A percentile compares a stretch with the other conserved stretches of the same genome.
phyloP scores from a whole-genome alignment of 495 filamentous ascomycete genomes.

The Penicillium maclennaniae region DNA sequence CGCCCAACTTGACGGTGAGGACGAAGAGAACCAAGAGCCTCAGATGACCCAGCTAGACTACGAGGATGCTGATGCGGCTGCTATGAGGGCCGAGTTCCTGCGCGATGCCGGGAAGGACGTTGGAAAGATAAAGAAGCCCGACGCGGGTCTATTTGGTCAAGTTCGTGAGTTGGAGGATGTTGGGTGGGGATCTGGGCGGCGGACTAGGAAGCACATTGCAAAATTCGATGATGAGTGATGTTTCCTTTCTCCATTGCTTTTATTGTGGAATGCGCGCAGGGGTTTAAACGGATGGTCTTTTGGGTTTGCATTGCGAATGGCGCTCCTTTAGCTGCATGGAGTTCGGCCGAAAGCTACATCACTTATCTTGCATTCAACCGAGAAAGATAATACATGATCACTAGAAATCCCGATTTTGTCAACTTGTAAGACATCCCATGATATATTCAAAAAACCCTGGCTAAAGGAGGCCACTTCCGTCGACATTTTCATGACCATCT shows the following conservation, averaged over 20 bases:
- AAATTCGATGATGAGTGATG: slow-evolving; percentile 23
- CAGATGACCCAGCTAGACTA: slow-evolving; percentile 54
- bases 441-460: neutral
- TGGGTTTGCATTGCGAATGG: slow-evolving; percentile 28
- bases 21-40: slow-evolving; percentile 35
- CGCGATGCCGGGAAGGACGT: slow-evolving; percentile 38
- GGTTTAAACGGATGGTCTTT: neutral
- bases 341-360: neutral
- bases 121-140: slow-evolving; percentile 23
- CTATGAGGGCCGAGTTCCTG: slow-evolving; percentile 47
- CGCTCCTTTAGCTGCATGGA: slow-evolving; percentile 9
- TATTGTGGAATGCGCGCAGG: neutral
- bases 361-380: neutral
- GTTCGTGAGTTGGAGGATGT: slow-evolving; percentile 34
- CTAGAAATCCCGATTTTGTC: neutral
- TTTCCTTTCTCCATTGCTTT: slow-evolving; percentile 3
- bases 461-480: neutral
- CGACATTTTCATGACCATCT: neutral
- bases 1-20: slow-evolving; percentile 23
- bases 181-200: slow-evolving; percentile 35
- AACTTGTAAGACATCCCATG: neutral
- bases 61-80: slow-evolving; percentile 48
- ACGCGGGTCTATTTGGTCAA: slow-evolving; percentile 22
- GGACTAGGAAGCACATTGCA: slow-evolving; percentile 36
- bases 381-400: neutral